Evolutionary conservation across 495 filamentous ascomycete species (phyloP).

Genomic region (Tuber umbilicatum): DNA sequence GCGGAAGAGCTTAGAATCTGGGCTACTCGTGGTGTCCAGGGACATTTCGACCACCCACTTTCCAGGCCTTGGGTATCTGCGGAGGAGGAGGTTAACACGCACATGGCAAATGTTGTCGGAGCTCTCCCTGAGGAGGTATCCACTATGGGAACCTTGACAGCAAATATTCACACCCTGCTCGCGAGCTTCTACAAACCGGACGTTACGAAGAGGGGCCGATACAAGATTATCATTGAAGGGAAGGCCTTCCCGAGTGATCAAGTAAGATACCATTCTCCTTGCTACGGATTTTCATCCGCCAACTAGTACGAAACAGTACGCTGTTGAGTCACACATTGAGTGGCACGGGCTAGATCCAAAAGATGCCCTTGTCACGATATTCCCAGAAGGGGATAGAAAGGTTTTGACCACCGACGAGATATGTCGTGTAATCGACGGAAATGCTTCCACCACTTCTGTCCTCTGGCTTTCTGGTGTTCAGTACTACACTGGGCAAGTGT

Average conservation of each 20-base stretch:
- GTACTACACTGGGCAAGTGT: slow-evolving; percentile 87
- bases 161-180: slow-evolving; percentile 86
- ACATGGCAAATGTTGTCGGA: slow-evolving; percentile 81
- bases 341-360: slow-evolving; percentile 65
- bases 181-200: slow-evolving; percentile 81
- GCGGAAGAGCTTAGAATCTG: slow-evolving; percentile 74
- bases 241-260: slow-evolving; percentile 96
- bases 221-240: slow-evolving; percentile 87
- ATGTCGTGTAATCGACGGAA: slow-evolving; percentile 63
- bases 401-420: slow-evolving; percentile 67
- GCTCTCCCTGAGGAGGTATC: slow-evolving; percentile 73
- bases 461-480: slow-evolving; percentile 86
- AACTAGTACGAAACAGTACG: slow-evolving; percentile 55
- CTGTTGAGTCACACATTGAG: slow-evolving; percentile 75
- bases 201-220: slow-evolving; percentile 47
- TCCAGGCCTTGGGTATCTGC: slow-evolving; percentile 75
- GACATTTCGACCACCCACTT: slow-evolving; percentile 79
- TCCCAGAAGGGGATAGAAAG: slow-evolving; percentile 51
- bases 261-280: slow-evolving; percentile 44
- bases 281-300: slow-evolving; percentile 6
- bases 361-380: slow-evolving; percentile 68
- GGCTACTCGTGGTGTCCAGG: slow-evolving; percentile 87
- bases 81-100: slow-evolving; percentile 62
- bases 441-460: slow-evolving; percentile 69
- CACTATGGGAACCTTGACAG: slow-evolving; percentile 87